phyloP scores from a whole-genome alignment of 768 basidiomycete species.

The Leccinum aurantiacum region DNA sequence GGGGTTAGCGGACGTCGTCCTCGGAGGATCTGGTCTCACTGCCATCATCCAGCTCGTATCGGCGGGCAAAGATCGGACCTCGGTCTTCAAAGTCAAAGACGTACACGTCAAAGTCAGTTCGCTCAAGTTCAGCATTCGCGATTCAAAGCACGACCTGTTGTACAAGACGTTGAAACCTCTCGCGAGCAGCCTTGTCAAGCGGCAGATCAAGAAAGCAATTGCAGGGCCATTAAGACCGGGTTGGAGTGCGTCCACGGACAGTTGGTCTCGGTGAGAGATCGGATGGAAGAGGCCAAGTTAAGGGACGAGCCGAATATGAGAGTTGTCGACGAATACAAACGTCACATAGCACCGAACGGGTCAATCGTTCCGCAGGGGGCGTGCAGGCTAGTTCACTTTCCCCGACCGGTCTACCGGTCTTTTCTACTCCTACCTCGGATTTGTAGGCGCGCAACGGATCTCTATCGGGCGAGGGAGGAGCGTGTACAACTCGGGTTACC shows the following conservation, averaged over 20 bases:
- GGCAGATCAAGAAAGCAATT: conserved; percentile 58
- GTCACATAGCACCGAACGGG: conserved; percentile 28
- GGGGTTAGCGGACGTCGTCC: conserved; percentile 80
- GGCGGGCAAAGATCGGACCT: conserved; percentile 61
- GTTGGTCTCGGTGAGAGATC: conserved; percentile 82
- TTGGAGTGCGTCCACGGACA: conserved; percentile 89
- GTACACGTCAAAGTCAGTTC: conserved; percentile 81
- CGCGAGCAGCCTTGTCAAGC: conserved; percentile 82
- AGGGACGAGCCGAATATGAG: conserved; percentile 37
- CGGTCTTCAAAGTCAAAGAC: conserved; percentile 70
- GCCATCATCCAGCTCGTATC: conserved; percentile 61
- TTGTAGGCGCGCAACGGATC: conserved; percentile 61
- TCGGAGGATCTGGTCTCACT: conserved; percentile 82
- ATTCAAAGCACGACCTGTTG: conserved; percentile 85
- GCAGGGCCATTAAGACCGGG: conserved; percentile 69
- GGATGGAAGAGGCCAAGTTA: conserved; percentile 63
- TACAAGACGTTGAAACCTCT: conserved; percentile 84
- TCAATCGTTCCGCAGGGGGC: conserved; percentile 42
- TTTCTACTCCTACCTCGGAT: conserved; percentile 66
- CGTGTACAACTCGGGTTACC: conserved; percentile 60
- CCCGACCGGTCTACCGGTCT: conserved; percentile 47
- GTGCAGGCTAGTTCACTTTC: conserved; percentile 55
- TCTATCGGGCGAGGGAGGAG: conserved; percentile 57
- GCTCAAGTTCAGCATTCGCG: conserved; percentile 88
- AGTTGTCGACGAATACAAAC: conserved; percentile 28